These are phyloP conservation scores for Suhomyces taliae DNA, from an alignment of 1,139 yeast genomes.

Conservation along the genomic window DNA sequence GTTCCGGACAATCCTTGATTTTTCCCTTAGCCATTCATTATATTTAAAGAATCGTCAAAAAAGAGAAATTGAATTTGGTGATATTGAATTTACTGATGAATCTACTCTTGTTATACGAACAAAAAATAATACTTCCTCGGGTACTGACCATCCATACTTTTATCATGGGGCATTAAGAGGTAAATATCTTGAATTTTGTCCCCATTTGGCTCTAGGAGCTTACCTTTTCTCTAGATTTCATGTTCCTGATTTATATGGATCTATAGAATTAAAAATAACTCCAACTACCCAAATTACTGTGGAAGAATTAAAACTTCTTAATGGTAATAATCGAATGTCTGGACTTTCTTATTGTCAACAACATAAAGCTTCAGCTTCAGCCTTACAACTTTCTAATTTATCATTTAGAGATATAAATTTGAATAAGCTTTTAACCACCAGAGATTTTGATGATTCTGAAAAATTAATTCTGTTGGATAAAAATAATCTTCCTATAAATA, in stretches of 20 bases:
- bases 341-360: conserved; percentile 31
- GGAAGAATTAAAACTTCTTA: conserved; percentile 24
- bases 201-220: conserved; percentile 29
- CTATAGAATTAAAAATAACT: conserved; percentile 20
- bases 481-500: conserved; percentile 17
- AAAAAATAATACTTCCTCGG: conserved; percentile 5
- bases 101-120: conserved; percentile 7
- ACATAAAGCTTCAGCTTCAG: conserved; percentile 26
- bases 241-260: conserved; percentile 30
- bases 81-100: conserved; percentile 12
- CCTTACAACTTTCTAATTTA: conserved; percentile 23
- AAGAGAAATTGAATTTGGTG: conserved; percentile 25
- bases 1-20: conserved; percentile 30
- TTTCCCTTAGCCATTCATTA: conserved; percentile 25
- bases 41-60: conserved; percentile 24
- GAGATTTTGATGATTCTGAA: conserved; percentile 13
- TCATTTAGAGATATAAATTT: conserved; percentile 23
- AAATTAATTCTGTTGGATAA: conserved; percentile 12
- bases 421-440: conserved; percentile 21
- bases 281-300: conserved; percentile 15
- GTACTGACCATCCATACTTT: conserved; percentile 9
- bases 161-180: conserved; percentile 29
- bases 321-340: conserved; percentile 26
- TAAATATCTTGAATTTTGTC: conserved; percentile 30
- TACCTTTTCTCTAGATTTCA: conserved; percentile 35